phyloP scores from a whole-genome alignment of 495 filamentous ascomycete genomes.

The Aspergillus carlsbadensis region DNA sequence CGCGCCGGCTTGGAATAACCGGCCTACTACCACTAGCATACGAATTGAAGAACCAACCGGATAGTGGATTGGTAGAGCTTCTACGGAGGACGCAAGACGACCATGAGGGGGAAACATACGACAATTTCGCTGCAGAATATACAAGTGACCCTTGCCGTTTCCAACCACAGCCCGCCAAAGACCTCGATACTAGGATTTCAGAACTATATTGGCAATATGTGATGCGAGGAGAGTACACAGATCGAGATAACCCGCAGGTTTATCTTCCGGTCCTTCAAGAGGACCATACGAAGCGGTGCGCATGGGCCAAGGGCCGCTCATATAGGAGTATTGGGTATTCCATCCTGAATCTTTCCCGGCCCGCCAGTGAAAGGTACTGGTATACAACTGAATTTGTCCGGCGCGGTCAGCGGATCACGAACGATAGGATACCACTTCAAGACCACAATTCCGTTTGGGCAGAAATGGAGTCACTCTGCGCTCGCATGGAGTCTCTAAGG shows the following conservation, averaged over 20 bases:
- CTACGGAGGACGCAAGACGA: conserved; percentile 28
- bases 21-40: conserved; percentile 36
- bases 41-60: conserved; percentile 27
- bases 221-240: conserved; percentile 14
- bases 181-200: conserved; percentile 36
- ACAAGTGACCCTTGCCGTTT: background rate
- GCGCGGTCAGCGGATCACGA: conserved; percentile 39
- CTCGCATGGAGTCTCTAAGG: conserved; percentile 21
- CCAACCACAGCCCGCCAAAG: background rate
- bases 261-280: conserved; percentile 62
- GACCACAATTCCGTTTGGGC: conserved; percentile 16
- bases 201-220: conserved; percentile 38
- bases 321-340: conserved; percentile 61
- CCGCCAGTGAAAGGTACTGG: conserved; percentile 14
- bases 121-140: conserved; percentile 47
- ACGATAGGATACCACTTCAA: conserved; percentile 26
- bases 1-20: conserved; percentile 36
- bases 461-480: conserved; percentile 15
- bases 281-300: conserved; percentile 55
- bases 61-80: conserved; percentile 28
- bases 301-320: conserved; percentile 58
- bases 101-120: conserved; percentile 28
- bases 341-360: conserved; percentile 43
- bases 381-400: conserved; percentile 49
- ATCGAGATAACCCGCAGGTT: conserved; percentile 33